Evolutionary conservation across 495 filamentous ascomycete species (phyloP).

Genomic region (Neurospora sp.): DNA sequence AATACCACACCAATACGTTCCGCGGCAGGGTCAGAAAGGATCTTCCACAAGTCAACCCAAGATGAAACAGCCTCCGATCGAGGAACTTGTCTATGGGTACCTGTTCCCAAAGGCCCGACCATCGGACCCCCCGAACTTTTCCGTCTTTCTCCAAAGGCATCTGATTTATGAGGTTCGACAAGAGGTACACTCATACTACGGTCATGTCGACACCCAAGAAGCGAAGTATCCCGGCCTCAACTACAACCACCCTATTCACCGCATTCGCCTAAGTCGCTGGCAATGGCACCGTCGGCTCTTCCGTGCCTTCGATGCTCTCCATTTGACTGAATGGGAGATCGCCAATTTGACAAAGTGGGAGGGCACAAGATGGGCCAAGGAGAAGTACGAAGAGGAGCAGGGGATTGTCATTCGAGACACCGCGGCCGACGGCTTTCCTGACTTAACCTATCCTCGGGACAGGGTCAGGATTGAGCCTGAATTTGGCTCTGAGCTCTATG

Average conservation of each 20-base stretch:
- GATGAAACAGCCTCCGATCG: constrained; percentile 45
- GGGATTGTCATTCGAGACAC: constrained; percentile 66
- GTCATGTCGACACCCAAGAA: constrained; percentile 72
- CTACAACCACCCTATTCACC: constrained; percentile 71
- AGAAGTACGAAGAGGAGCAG: constrained; percentile 73
- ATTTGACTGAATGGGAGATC: constrained; percentile 70
- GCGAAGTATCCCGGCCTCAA: constrained; percentile 87
- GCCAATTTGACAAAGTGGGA: constrained; percentile 78
- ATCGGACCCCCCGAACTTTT: constrained; percentile 42
- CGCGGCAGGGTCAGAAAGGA: not conserved
- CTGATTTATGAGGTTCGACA: constrained; percentile 84
- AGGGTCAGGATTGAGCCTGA: constrained; percentile 27
- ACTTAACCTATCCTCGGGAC: constrained; percentile 41
- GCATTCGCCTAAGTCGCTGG: constrained; percentile 73
- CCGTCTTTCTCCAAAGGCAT: constrained; percentile 43
- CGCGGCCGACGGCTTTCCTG: constrained; percentile 55
- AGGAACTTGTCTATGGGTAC: constrained; percentile 44
- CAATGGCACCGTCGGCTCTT: constrained; percentile 74
- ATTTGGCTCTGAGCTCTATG: not conserved
- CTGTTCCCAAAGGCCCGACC: constrained; percentile 44
- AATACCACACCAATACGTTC: not conserved
- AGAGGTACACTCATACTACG: constrained; percentile 79
- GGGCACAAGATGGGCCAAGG: constrained; percentile 82
- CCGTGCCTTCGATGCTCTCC: constrained; percentile 67
- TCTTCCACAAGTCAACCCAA: constrained; percentile 11